Evolutionary conservation across 345 rosid species (phyloP).

Genomic region (Syzygium aqueum): DNA sequence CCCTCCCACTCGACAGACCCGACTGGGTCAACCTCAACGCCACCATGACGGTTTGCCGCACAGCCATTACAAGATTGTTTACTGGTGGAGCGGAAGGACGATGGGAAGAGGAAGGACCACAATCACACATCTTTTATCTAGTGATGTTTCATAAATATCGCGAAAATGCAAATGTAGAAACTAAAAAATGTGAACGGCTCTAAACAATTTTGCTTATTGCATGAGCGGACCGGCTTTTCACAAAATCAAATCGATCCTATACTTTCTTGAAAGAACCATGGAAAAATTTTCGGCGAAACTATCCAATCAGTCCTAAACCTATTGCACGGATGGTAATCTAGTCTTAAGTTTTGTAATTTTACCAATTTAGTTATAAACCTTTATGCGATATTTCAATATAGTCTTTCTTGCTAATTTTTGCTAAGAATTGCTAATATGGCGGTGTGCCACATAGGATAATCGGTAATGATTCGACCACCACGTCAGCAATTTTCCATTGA

Average conservation of each 20-base stretch:
- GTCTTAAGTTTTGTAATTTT: background rate
- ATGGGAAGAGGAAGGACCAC: background rate
- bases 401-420: accelerated
- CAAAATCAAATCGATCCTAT: background rate
- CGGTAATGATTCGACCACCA: background rate
- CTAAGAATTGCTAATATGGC: accelerated
- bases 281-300: background rate
- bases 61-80: too few relatives aligned
- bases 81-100: background rate
- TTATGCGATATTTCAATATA: background rate
- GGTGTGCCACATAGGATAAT: background rate
- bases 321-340: background rate
- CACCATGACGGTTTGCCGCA: too few relatives aligned
- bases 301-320: background rate
- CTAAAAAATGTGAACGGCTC: background rate
- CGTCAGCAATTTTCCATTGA: too few relatives aligned
- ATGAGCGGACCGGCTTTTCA: background rate
- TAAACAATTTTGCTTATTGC: background rate
- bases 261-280: background rate
- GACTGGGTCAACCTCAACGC: too few relatives aligned
- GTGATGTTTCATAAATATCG: background rate
- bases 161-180: background rate
- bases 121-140: background rate
- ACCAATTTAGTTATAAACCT: background rate
- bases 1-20: too few relatives aligned